Conservation (phyloP, 2,329 filamentous ascomycete genomes). For the Epichloe amarillans region DNA sequence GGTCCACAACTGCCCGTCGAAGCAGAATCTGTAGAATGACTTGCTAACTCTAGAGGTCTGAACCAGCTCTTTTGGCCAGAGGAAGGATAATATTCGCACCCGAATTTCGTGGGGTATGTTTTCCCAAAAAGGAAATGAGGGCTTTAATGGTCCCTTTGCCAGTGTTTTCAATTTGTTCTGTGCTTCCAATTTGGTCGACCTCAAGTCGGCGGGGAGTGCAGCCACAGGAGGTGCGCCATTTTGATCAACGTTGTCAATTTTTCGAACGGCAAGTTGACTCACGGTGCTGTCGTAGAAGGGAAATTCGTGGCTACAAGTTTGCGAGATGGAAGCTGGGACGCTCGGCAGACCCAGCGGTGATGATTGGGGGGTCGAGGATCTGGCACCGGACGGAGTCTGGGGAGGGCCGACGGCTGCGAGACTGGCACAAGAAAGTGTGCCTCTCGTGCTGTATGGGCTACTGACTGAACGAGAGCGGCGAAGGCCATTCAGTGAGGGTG, state of each 20-base stretch:
- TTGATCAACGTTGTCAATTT: slow-evolving; percentile 35
- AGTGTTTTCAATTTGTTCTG: slow-evolving; percentile 9
- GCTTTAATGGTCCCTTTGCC: slow-evolving; percentile 15
- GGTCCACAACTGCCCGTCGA: slow-evolving; percentile 89
- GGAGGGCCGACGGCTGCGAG: slow-evolving; percentile 27
- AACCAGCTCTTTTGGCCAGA: slow-evolving; percentile 71
- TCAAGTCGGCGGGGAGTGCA: slow-evolving; percentile 50
- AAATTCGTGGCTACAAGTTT: slow-evolving; percentile 27
- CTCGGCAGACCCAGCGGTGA: slow-evolving; percentile 26
- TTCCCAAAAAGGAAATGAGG: slow-evolving; percentile 57
- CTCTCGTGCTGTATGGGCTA: slow-evolving; percentile 49
- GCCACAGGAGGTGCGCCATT: slow-evolving; percentile 33
- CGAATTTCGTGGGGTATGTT: slow-evolving; percentile 73
- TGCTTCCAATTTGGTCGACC: slow-evolving; percentile 25
- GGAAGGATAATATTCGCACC: slow-evolving; percentile 60
- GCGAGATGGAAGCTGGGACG: slow-evolving; percentile 25
- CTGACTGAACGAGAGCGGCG: slow-evolving; percentile 53
- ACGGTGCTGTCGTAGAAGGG: slow-evolving; percentile 28
- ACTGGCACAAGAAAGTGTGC: slow-evolving; percentile 41
- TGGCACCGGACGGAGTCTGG: slow-evolving; percentile 14
- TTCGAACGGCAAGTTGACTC: slow-evolving; percentile 39
- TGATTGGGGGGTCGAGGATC: slow-evolving; percentile 22
- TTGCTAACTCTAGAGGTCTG: slow-evolving; percentile 65
- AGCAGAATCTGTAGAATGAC: slow-evolving; percentile 70
- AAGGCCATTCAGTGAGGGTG: slow-evolving; percentile 53